A percentile compares a stretch with the other conserved stretches of the same genome.
These are phyloP conservation scores for Coprinopsis marcescibilis DNA, from an alignment of 768 basidiomycete species.

Conservation along the genomic window DNA sequence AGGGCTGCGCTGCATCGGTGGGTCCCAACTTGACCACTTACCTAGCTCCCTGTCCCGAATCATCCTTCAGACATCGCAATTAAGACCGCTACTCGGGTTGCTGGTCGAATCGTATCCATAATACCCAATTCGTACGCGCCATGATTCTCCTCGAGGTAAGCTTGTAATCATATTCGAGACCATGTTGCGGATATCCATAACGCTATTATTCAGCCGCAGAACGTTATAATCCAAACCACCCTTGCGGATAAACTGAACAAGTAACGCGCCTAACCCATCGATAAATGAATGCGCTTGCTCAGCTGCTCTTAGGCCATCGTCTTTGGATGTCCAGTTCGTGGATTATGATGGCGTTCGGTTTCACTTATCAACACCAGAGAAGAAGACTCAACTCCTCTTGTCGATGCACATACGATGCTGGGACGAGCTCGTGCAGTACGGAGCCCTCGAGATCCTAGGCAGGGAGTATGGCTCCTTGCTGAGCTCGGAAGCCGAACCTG, in stretches of 20 bases:
- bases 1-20: neutral
- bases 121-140: neutral
- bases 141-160: constrained; percentile 88
- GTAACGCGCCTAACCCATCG: constrained; percentile 38
- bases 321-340: constrained; percentile 92
- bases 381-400: constrained; percentile 74
- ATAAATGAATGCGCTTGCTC: constrained; percentile 6
- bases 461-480: constrained; percentile 81
- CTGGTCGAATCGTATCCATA: neutral
- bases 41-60: too few species aligned
- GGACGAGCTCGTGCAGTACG: constrained; percentile 86
- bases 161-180: neutral
- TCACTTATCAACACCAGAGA: constrained; percentile 82
- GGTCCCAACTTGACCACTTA: neutral
- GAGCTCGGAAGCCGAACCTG: constrained; percentile 64
- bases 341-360: constrained; percentile 98
- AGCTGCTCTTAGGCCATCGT: constrained; percentile 60
- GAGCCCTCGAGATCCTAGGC: constrained; percentile 71
- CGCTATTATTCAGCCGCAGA: constrained; percentile 58
- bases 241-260: constrained; percentile 81
- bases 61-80: neutral
- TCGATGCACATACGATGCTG: constrained; percentile 99
- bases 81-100: neutral
- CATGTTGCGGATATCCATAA: neutral
- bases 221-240: constrained; percentile 88